Percentiles rank a stretch among this genome's conserved stretches.
Evolutionary conservation across 31 red algal species (phyloP).

Genomic region (Asparagopsis taxiformis): DNA sequence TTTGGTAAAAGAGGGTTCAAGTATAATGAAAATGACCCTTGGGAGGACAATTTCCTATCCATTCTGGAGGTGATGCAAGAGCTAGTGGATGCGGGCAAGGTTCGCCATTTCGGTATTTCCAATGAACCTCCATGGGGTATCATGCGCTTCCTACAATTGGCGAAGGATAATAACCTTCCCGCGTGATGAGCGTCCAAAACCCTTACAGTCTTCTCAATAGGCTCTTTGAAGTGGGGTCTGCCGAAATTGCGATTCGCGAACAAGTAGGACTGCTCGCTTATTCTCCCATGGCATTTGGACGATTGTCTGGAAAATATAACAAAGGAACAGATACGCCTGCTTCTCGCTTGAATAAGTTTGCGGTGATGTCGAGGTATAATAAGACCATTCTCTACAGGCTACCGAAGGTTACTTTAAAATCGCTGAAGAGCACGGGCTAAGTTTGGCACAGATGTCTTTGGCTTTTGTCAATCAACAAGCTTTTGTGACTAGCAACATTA

Average conservation of each 20-base stretch:
- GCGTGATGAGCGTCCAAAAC: slow-evolving; percentile 56
- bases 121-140: slow-evolving; percentile 62
- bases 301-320: slow-evolving; percentile 58
- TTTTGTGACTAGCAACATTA: slow-evolving; percentile 9
- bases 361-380: slow-evolving; percentile 1
- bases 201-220: slow-evolving; percentile 49
- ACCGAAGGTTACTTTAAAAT: slow-evolving; percentile 13
- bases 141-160: slow-evolving; percentile 3
- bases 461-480: slow-evolving; percentile 14
- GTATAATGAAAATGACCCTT: no score
- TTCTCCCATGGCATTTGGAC: slow-evolving; percentile 41
- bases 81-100: slow-evolving; percentile 38
- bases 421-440: slow-evolving; percentile 6
- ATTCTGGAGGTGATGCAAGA: slow-evolving; percentile 9
- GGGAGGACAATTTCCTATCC: slow-evolving; percentile 4
- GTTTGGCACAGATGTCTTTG: slow-evolving; percentile 19
- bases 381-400: neutral
- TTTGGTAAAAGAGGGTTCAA: no score
- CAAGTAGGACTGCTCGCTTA: slow-evolving; percentile 48
- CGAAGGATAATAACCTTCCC: slow-evolving; percentile 9
- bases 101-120: slow-evolving; percentile 40
- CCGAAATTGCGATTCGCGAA: slow-evolving; percentile 23
- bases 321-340: neutral
- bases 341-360: neutral
- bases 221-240: slow-evolving; percentile 40